Base-by-base conservation (phyloP, 768 basidiomycete species). In the Macrolepiota albuminosa region DNA sequence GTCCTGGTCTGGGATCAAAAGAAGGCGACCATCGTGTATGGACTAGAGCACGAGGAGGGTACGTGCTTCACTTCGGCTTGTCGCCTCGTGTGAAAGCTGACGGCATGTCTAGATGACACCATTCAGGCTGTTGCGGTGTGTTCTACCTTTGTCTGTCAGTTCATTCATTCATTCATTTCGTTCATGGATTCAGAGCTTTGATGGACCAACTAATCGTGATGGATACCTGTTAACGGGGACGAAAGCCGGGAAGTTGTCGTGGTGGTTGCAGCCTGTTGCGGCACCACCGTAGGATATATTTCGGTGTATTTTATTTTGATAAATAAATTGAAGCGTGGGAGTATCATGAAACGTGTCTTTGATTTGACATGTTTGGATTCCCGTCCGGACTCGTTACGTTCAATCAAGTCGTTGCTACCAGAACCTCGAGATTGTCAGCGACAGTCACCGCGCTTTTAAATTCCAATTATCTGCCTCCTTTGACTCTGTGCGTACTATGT, bases 1-100 rank as follows among this genome's bases (percentile, higher is more conserved):
- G 73, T 83, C 33, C 71, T 88, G 42, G 80, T 84, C 36, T 88
- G 88, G 87, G 84, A 89, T 65, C 78, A 74, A 67, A 75, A 74
- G 67, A 82, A 78, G 57, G 81, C 78, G 11, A 72, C 72, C 2
- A 70, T 86, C 29, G 75, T 85, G 14, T 84, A 83, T 69, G 87
- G 82, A 34, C 67, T 88, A 64, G 82, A 85, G 62, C 84, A 87
- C 63, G 78, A 78, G 14, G 81, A 85, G 63, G 80, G 86, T 86
- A 67, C 18, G 55, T 56, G 47, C 26, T 45, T 79, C 64, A 42
- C 50, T 18, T 45, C 47, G 47, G n/a, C 58, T 48, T 57, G 29
- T 64, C 29, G 61, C 46, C 50, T 56, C 51, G 60, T 48, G 64
- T 62, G 54, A 51, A 58, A 46, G 56, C 57, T 66, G 58, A 67